Evolutionary conservation across 2,329 filamentous ascomycete species (phyloP).

Genomic region (Teratosphaeria epicoccoides): DNA sequence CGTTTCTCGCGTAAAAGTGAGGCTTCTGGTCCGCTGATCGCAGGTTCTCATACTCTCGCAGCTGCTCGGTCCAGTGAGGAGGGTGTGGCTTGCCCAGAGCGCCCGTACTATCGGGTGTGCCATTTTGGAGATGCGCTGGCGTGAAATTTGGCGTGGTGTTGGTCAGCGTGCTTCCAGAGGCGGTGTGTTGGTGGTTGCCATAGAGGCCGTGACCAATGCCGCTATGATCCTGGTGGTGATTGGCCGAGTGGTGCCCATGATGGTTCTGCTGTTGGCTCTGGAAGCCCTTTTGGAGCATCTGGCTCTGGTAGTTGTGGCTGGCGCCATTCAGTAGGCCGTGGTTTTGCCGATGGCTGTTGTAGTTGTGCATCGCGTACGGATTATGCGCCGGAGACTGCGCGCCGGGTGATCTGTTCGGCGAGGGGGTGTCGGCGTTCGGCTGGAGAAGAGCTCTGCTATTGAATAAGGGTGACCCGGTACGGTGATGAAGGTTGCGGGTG

Average conservation of each 20-base stretch:
- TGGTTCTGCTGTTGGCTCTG: slow-evolving; percentile 47
- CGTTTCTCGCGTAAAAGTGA: slow-evolving; percentile 67
- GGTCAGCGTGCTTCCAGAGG: slow-evolving; percentile 51
- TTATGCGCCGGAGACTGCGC: slow-evolving; percentile 40
- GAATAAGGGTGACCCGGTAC: slow-evolving; percentile 37
- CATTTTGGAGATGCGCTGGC: slow-evolving; percentile 49
- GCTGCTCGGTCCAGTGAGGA: slow-evolving; percentile 78
- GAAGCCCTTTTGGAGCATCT: slow-evolving; percentile 59
- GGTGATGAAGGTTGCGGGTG: slow-evolving; percentile 33
- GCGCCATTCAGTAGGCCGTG: slow-evolving; percentile 67
- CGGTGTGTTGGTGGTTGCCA: slow-evolving; percentile 51
- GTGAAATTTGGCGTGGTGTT: slow-evolving; percentile 55
- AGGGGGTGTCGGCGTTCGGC: slow-evolving; percentile 41
- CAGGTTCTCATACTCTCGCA: slow-evolving; percentile 40
- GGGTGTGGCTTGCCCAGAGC: slow-evolving; percentile 46
- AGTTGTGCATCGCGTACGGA: slow-evolving; percentile 74
- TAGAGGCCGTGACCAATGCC: slow-evolving; percentile 47
- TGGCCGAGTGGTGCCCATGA: slow-evolving; percentile 27
- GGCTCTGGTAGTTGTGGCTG: slow-evolving; percentile 43
- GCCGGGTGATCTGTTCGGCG: slow-evolving; percentile 48
- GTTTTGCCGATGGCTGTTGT: slow-evolving; percentile 55
- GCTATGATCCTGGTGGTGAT: slow-evolving; percentile 35
- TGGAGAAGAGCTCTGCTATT: slow-evolving; percentile 33
- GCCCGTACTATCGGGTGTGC: slow-evolving; percentile 44
- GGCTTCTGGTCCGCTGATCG: slow-evolving; percentile 29